Conservation (phyloP, 352 stramenopile species). For the Globisporangium paddicum region DNA sequence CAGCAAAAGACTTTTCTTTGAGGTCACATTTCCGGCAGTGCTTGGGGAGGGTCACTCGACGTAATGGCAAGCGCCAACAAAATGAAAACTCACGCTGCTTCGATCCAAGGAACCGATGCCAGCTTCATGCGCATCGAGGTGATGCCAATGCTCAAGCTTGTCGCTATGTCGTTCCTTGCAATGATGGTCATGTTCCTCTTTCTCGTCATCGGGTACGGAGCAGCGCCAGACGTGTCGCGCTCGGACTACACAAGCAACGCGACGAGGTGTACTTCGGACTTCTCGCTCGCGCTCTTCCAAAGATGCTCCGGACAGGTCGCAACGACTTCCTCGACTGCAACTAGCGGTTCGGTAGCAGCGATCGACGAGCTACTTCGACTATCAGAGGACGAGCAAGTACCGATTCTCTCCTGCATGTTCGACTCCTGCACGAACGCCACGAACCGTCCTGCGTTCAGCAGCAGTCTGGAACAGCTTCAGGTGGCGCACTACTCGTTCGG, state of each 20-base stretch:
- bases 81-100: constrained; percentile 20
- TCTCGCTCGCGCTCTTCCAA: constrained; percentile 30
- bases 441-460: constrained; percentile 30
- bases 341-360: constrained; percentile 25
- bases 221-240: constrained; percentile 28
- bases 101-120: constrained; percentile 21
- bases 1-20: background rate
- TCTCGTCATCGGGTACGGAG: constrained; percentile 37
- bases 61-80: constrained; percentile 1
- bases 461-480: constrained; percentile 22
- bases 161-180: constrained; percentile 19
- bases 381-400: constrained; percentile 19
- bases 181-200: constrained; percentile 37
- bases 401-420: constrained; percentile 46
- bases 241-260: constrained; percentile 48
- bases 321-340: background rate
- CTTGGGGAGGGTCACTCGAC: background rate
- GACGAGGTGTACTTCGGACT: constrained; percentile 49
- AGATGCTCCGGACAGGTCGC: constrained; percentile 22
- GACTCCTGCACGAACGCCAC: constrained; percentile 39
- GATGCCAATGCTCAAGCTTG: constrained; percentile 52
- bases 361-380: constrained; percentile 41
- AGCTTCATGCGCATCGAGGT: constrained; percentile 68
- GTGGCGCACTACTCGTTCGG: constrained; percentile 53
- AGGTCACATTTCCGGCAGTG: too few relatives aligned